phyloP scores from a whole-genome alignment of 192 early-diverging fungal genomes.

The Geranomyces michiganensis region DNA sequence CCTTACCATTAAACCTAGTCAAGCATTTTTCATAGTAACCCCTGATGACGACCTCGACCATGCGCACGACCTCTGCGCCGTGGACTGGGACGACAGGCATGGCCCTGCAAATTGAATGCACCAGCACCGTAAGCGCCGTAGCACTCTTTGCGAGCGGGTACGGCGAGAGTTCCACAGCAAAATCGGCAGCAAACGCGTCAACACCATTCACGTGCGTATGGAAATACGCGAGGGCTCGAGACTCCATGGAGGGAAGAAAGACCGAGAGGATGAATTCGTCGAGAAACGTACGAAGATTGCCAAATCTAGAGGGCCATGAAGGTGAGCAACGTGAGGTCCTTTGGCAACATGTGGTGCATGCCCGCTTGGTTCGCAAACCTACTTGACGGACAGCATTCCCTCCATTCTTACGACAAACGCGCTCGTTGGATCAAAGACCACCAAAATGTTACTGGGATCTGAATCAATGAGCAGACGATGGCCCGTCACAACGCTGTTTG shows the following conservation, averaged over 20 bases:
- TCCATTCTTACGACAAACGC: constrained; percentile 63
- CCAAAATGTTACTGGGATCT: constrained; percentile 70
- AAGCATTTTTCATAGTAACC: constrained; percentile 73
- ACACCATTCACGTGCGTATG: constrained; percentile 62
- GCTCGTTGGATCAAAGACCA: constrained; percentile 70
- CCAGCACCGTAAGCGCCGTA: constrained; percentile 57
- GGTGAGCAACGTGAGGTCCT: not conserved
- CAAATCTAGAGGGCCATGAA: constrained; percentile 34
- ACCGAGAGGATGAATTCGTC: constrained; percentile 80
- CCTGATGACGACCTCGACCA: constrained; percentile 68
- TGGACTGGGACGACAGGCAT: constrained; percentile 69
- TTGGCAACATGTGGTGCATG: too few relatives aligned
- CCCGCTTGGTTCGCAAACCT: not conserved
- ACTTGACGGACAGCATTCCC: constrained; percentile 54
- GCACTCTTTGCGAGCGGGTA: constrained; percentile 76
- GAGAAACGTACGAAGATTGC: constrained; percentile 65
- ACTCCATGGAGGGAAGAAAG: constrained; percentile 83
- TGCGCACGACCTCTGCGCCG: constrained; percentile 67
- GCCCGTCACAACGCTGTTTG: constrained; percentile 56
- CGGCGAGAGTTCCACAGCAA: constrained; percentile 38
- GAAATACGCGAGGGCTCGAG: constrained; percentile 76
- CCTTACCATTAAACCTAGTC: constrained; percentile 42
- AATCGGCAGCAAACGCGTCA: constrained; percentile 54
- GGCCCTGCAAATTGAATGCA: constrained; percentile 67
- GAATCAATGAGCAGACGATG: constrained; percentile 69